Evolutionary conservation across 2,329 filamentous ascomycete species (phyloP).

Genomic region (Shiraia bambusicola): DNA sequence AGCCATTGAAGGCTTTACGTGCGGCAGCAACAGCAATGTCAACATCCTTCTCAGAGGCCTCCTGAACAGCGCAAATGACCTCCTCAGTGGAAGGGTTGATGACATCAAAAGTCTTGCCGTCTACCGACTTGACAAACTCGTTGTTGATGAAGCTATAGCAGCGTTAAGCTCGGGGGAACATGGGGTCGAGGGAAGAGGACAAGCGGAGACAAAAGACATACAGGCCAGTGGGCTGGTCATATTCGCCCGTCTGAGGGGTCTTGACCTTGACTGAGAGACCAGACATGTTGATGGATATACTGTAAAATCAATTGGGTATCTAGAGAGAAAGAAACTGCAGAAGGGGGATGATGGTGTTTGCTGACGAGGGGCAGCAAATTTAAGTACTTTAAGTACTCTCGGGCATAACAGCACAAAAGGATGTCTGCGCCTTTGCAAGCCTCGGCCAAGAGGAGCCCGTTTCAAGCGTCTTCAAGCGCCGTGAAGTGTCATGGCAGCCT

Average conservation of each 20-base stretch:
- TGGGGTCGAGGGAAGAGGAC: slow-evolving; percentile 24
- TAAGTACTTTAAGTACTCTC: slow-evolving; percentile 34
- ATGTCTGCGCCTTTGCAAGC: slow-evolving; percentile 24
- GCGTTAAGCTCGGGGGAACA: slow-evolving; percentile 14
- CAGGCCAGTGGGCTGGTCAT: slow-evolving; percentile 57
- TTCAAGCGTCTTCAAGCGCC: slow-evolving; percentile 20
- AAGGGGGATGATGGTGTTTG: slow-evolving; percentile 11
- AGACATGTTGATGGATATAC: slow-evolving; percentile 45
- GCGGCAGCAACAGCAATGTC: slow-evolving; percentile 80
- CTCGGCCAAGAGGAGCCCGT: slow-evolving; percentile 39
- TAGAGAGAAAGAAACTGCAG: slow-evolving; percentile 18
- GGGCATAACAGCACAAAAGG: slow-evolving; percentile 28
- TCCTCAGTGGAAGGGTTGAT: slow-evolving; percentile 86
- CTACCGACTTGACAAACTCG: slow-evolving; percentile 79
- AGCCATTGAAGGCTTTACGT: slow-evolving; percentile 78
- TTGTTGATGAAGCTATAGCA: slow-evolving; percentile 80
- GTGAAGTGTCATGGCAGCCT: slow-evolving; percentile 18
- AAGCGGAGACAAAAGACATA: slow-evolving; percentile 26
- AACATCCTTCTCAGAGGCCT: slow-evolving; percentile 85
- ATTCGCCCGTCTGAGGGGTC: slow-evolving; percentile 66
- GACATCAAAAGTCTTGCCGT: slow-evolving; percentile 89
- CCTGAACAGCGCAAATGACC: slow-evolving; percentile 77
- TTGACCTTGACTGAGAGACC: slow-evolving; percentile 59
- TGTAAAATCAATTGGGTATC: slow-evolving; percentile 29
- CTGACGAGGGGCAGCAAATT: slow-evolving; percentile 25